Evolutionary conservation across 805 yeast species (phyloP).

Genomic region (Teunomyces tritomae): DNA sequence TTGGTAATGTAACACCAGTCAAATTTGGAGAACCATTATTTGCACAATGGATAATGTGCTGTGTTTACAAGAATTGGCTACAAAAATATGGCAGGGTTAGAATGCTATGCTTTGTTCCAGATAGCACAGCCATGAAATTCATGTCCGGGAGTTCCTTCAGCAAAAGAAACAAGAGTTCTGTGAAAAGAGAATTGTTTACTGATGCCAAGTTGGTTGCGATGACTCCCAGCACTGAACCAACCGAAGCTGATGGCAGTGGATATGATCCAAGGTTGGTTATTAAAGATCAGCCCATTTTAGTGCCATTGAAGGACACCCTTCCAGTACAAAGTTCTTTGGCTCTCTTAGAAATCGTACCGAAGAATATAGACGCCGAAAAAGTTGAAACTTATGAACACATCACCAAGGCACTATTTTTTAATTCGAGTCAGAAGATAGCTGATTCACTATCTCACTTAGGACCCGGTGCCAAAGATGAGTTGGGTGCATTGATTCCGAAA

Average conservation of each 20-base stretch:
- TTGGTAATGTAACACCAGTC: conserved; percentile 55
- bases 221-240: conserved; percentile 20
- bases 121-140: conserved; percentile 54
- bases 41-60: conserved; percentile 72
- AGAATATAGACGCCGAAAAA: conserved; percentile 34
- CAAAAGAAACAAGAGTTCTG: conserved; percentile 59
- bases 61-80: conserved; percentile 70
- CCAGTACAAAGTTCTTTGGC: conserved; percentile 43
- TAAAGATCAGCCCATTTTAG: conserved; percentile 35
- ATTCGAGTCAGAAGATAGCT: conserved; percentile 40
- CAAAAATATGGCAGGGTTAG: conserved; percentile 68
- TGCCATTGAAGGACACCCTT: conserved; percentile 25
- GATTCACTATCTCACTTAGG: conserved; percentile 59
- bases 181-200: conserved; percentile 63
- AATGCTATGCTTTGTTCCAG: conserved; percentile 67
- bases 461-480: conserved; percentile 73
- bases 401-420: conserved; percentile 28
- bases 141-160: conserved; percentile 52
- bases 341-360: conserved; percentile 54
- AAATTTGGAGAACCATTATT: conserved; percentile 63
- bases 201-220: conserved; percentile 57
- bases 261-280: conserved; percentile 37
- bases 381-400: conserved; percentile 66
- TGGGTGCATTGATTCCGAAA: conserved; percentile 21
- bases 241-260: conserved; percentile 25